Evolutionary conservation across 129 eudicot genomes (phyloP), one percentile per base, ranked within the genome.

Genomic region (Apium graveolens): DNA sequence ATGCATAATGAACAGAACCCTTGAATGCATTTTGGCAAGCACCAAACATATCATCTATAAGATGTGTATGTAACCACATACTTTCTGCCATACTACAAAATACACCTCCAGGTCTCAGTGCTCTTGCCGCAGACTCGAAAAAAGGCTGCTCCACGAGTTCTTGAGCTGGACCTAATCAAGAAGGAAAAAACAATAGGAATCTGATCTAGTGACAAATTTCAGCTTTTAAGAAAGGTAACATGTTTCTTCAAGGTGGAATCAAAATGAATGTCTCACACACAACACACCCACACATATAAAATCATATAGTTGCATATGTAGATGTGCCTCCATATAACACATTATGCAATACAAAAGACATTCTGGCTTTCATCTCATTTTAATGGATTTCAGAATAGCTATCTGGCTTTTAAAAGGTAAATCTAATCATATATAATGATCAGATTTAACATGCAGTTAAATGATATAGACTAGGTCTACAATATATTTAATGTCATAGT

Each of bases 61-160:
- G 91, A 89, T 95, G 99, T 35, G 99, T 95, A 78, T 95, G 99
- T 48, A 95, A 92, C 99, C 99, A 95, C 94, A 92, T 85, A 69
- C 99, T 95, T 53, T 95, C 99, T 18, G 97, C 95, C 99, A 95
- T 95, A 86, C 87, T 95, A 85, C 99, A 95, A 17, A 95, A 90
- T 43, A 95, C 97, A 78, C 99, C 99, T 82, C 99, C 99, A 53
- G 96, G 93, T 86, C 89, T 84, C 53, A 95, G 81, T 71, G 99
- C 97, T 82, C 88, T 88, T 9, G 95, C 92, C 35, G 90, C 74
- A 74, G 90, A 91, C 85, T 90, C 88, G 76, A 95, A 95, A 78
- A 95, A 95, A 14, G 99, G 99, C 79, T 55, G 89, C 81, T 95
- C 96, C 26, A 95, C 99, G 70, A 95, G 96, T 83, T 90, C 99